Percentiles rank a stretch among this genome's conserved stretches.
Evolutionary conservation across 495 filamentous ascomycete genomes (phyloP).

Genomic region (Penicillium taxi): DNA sequence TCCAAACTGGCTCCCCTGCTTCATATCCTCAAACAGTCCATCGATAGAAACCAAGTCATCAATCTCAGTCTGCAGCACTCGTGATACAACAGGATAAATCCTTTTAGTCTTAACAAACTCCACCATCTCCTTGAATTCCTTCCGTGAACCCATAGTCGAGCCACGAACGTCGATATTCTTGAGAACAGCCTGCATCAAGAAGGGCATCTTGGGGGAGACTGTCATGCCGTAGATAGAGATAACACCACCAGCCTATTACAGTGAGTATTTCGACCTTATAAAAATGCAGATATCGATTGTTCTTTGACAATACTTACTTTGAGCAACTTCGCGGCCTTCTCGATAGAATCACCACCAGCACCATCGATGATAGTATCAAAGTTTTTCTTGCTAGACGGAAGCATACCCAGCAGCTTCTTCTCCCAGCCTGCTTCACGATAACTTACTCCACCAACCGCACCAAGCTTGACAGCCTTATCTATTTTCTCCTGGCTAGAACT

Average conservation of each 20-base stretch:
- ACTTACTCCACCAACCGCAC: conserved; percentile 59
- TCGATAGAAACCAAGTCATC: conserved; percentile 60
- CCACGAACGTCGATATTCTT: conserved; percentile 68
- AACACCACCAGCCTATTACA: conserved; percentile 49
- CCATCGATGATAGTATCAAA: conserved; percentile 71
- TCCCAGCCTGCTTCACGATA: conserved; percentile 65
- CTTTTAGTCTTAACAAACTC: conserved; percentile 57
- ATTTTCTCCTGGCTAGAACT: conserved; percentile 59
- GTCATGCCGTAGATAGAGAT: conserved; percentile 75
- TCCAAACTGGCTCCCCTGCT: conserved; percentile 66
- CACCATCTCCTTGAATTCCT: conserved; percentile 71
- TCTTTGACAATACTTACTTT: conserved; percentile 33
- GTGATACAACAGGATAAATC: conserved; percentile 57
- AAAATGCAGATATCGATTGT: neutral
- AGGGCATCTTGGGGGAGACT: conserved; percentile 62
- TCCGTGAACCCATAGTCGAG: conserved; percentile 67
- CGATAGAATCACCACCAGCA: conserved; percentile 65
- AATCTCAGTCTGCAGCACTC: conserved; percentile 51
- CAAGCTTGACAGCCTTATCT: conserved; percentile 51
- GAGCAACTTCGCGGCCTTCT: conserved; percentile 47
- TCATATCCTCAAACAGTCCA: conserved; percentile 66
- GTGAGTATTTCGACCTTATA: conserved; percentile 1
- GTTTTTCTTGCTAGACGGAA: conserved; percentile 49
- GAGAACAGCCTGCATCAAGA: conserved; percentile 60
- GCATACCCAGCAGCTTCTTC: conserved; percentile 47